Evolutionary conservation across 192 early-diverging fungal genomes (phyloP), one percentile per base, ranked within the genome.

Genomic region (Glomus cerebriforme): DNA sequence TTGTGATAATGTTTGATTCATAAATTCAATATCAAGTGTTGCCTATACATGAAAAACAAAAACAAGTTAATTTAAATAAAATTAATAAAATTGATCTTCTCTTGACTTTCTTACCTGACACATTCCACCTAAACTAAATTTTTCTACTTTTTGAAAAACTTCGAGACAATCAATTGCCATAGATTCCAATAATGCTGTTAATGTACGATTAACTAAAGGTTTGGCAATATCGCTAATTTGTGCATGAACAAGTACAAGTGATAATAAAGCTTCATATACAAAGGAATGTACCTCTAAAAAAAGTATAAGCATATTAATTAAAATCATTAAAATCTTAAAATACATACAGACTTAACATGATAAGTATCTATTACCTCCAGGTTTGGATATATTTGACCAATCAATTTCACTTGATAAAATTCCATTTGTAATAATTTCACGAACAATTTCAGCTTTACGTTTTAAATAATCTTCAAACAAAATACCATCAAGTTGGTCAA

Each of bases 121-220:
- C 92, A 96, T 95, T 9, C 97, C 97, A 37, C 92, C 94, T 78
- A 91, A 92, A 76, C 95, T 95, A 82, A 96, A 99, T 67, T 87
- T 78, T 73, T 96, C 96, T 9, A 98, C 89, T 60, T 88, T 80
- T 37, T 94, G 89, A 72, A 96, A 94, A 73, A 88, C 86, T 60
- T 91, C 88, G 24, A 98, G 85, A 79, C 97, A 86, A 77, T 96
- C 93, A 70, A 92, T 90, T 7, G 91, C 91, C 83, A 99, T 88
- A 60, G 85, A 86, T 27, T 87, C 87, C 10, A 95, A 79, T 49
- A 97, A 84, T 35, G 88, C 89, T 29, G 92, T 91, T 60, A 99
- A 81, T 6, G 95, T 90, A 7, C 93, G 88, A 79, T 88, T 87
- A 10, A 97, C 89, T 22, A 99, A 85, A 26, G 89, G 90, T 71